These are phyloP conservation scores for Wickerhamiella dianesei DNA, from an alignment of 805 yeast species.

Conservation along the genomic window DNA sequence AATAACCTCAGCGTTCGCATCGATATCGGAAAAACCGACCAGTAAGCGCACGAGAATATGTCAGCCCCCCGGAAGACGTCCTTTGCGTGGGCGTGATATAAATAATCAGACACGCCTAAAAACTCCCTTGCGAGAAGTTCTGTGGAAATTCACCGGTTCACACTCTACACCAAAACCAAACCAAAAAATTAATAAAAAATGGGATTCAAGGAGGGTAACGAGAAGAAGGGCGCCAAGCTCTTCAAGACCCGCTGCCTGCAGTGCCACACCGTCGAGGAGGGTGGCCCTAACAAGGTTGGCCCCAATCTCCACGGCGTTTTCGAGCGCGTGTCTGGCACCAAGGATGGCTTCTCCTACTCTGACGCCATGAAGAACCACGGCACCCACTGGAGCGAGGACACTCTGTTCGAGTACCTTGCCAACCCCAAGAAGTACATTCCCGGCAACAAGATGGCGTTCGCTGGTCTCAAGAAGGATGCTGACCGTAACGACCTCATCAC, in stretches of 20 bases:
- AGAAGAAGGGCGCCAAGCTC: slow-evolving; percentile 91
- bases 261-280: slow-evolving; percentile 93
- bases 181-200: background rate
- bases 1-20: background rate
- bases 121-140: background rate
- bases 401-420: slow-evolving; percentile 89
- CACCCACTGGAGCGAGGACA: slow-evolving; percentile 74
- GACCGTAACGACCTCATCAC: slow-evolving; percentile 95
- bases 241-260: slow-evolving; percentile 98
- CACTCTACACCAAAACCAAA: background rate
- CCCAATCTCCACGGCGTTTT: slow-evolving; percentile 94
- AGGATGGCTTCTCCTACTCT: slow-evolving; percentile 88
- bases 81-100: background rate
- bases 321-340: slow-evolving; percentile 85
- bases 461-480: slow-evolving; percentile 98
- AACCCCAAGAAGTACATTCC: slow-evolving; percentile 99
- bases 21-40: background rate
- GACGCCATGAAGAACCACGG: slow-evolving; percentile 97
- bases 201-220: slow-evolving; percentile 37
- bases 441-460: slow-evolving; percentile 99
- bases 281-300: slow-evolving; percentile 98
- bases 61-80: background rate
- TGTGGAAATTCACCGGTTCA: background rate
- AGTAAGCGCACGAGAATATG: background rate
- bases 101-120: background rate